Evolutionary conservation across 768 basidiomycete genomes (phyloP).

Genomic region (Obba rivulosa): DNA sequence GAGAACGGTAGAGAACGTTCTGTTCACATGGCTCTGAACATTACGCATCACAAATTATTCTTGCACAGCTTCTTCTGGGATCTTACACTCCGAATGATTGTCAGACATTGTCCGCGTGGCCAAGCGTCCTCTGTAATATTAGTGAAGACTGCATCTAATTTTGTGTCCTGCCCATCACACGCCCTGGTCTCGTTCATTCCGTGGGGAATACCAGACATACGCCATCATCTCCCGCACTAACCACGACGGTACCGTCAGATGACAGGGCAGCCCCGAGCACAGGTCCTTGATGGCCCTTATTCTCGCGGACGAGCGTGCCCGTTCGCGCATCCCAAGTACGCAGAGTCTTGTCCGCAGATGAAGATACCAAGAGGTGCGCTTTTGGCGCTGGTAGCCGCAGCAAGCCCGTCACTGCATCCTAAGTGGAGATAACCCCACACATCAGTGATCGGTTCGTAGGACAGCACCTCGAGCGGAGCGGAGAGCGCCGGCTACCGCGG

Average conservation of each 20-base stretch:
- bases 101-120: not conserved
- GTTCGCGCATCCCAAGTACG: conserved; percentile 92
- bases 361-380: conserved; percentile 74
- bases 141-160: not conserved
- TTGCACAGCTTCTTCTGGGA: not conserved
- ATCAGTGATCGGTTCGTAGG: not conserved
- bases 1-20: not conserved
- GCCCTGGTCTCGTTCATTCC: conserved; percentile 26
- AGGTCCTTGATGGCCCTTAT: conserved; percentile 77
- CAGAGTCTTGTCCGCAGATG: conserved; percentile 80
- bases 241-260: conserved; percentile 61
- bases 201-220: conserved; percentile 79
- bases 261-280: conserved; percentile 75
- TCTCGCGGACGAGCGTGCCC: conserved; percentile 69
- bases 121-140: not conserved
- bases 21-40: not conserved
- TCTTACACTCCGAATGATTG: not conserved
- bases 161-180: not conserved
- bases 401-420: conserved; percentile 88
- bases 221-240: conserved; percentile 91
- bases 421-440: not conserved
- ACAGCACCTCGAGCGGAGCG: not conserved
- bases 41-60: not conserved
- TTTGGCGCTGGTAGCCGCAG: conserved; percentile 71
- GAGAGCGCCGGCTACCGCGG: not conserved